Percentiles rank a stretch among this genome's conserved stretches.
These are phyloP conservation scores for Pichia membranifaciens DNA, from an alignment of 805 yeast genomes.

Conservation along the genomic window DNA sequence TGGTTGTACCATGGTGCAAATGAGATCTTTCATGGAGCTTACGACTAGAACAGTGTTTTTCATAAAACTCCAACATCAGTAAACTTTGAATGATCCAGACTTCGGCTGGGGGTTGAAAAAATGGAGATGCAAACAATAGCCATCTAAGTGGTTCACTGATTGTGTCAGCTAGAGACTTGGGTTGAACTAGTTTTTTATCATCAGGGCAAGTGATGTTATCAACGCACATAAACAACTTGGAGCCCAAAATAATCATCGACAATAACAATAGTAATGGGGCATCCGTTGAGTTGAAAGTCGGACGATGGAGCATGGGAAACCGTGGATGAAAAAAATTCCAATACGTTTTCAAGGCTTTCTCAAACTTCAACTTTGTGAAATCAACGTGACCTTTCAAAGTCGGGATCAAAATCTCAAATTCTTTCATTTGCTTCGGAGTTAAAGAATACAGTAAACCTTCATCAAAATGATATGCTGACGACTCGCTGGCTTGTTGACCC, in stretches of 20 bases:
- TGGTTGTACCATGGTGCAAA: constrained; percentile 81
- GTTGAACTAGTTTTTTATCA: constrained; percentile 18
- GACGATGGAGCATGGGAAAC: constrained; percentile 52
- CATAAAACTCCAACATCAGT: constrained; percentile 69
- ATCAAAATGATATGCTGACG: constrained; percentile 1
- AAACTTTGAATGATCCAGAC: constrained; percentile 74
- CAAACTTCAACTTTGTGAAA: constrained; percentile 26
- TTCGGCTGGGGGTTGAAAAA: constrained; percentile 70
- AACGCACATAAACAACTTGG: constrained; percentile 31
- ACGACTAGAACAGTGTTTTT: constrained; percentile 65
- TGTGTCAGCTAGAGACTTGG: constrained; percentile 37
- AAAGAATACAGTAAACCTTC: constrained; percentile 13
- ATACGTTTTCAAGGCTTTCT: constrained; percentile 33
- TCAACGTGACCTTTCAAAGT: constrained; percentile 24
- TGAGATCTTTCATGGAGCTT: constrained; percentile 75
- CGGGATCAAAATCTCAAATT: constrained; percentile 26
- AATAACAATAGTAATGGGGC: constrained; percentile 47
- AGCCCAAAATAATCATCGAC: constrained; percentile 54
- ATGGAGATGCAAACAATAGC: constrained; percentile 62
- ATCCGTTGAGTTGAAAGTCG: constrained; percentile 46
- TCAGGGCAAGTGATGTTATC: constrained; percentile 22
- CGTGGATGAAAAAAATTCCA: constrained; percentile 59
- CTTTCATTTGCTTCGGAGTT: constrained; percentile 18
- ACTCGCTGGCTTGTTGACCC: constrained; percentile 11
- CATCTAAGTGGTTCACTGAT: constrained; percentile 60